Base-by-base conservation (phyloP, 768 basidiomycete genomes). In the Lactifluus pinguis region DNA sequence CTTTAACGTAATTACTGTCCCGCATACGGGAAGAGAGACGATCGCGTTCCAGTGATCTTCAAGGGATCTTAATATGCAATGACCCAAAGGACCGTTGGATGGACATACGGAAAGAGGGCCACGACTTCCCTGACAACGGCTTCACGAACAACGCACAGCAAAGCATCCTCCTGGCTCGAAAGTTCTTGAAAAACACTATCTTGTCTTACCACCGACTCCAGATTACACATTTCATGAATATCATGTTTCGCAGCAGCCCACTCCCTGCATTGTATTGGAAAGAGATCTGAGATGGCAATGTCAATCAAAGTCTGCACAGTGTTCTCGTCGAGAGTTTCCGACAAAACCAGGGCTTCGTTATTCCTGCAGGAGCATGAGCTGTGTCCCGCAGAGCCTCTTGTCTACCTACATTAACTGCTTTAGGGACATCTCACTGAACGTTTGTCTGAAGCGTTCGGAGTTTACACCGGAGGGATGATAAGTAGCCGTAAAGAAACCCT, bases 401-500 rank as follows among this genome's bases (percentile, higher is more conserved):
- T 32, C 7, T 15, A 59, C 57, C 17, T 29, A 59, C 57, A 59
- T 9, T 8, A 59, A 29, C 5, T 59, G 50, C 13, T 29, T 49
- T 15, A 59, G 57, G 4, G 50, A 25, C 32, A 44, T n/a, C 34
- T 21, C 13, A 17, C 9, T 59, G 17, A 30, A 25, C 14, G 42
- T 3, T 7, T 14, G 41, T 13, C 6, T 14, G 15, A 59, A 19
- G 1, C 14, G 6, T 44, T 44, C 50, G 1, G 30, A 32, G 10
- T 5, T 6, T 13, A 15, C 21, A 19, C 17, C 6, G 2, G 15
- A 32, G 11, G 57, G 41, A 29, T 52, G 21, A 42, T 59, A 64
- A 17, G 32, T 10, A 2, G 30, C 49, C 1, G 58, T 59, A 8
- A 68, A 30, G 14, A 68, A 36, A 8, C 58, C 68, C 41, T 68